phyloP scores from a whole-genome alignment of 2,329 filamentous ascomycete genomes.

The Aspergillus sp. region DNA sequence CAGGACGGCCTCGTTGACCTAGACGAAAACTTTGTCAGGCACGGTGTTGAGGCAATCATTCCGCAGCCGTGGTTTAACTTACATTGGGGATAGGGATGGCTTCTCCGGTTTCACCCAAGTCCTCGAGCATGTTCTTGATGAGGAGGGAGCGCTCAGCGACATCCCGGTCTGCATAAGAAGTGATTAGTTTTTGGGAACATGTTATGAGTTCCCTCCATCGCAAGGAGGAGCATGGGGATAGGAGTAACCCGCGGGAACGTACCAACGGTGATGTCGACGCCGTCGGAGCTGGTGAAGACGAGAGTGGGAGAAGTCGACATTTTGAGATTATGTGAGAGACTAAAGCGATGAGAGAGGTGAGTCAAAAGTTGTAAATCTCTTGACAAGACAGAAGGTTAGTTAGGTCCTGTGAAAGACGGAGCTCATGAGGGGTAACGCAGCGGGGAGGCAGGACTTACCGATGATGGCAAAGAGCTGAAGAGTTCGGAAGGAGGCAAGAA shows the following conservation, averaged over 20 bases:
- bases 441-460: background rate
- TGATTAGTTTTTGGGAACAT: conserved; percentile 31
- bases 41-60: background rate
- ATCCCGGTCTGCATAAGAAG: conserved; percentile 61
- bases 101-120: conserved; percentile 67
- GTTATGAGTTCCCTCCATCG: background rate
- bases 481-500: background rate
- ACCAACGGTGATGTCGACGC: conserved; percentile 51
- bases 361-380: background rate
- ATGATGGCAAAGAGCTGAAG: background rate
- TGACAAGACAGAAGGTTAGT: background rate
- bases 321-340: background rate
- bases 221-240: too few relatives aligned
- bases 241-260: too few relatives aligned
- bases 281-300: conserved; percentile 17
- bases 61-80: conserved; percentile 9
- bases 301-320: conserved; percentile 6
- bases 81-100: conserved; percentile 70
- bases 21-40: conserved; percentile 2
- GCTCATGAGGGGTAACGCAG: background rate
- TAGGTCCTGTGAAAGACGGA: background rate
- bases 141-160: conserved; percentile 90
- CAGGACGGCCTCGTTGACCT: conserved; percentile 90
- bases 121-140: conserved; percentile 98
- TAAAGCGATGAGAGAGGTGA: background rate